These are phyloP conservation scores for Mucor racemosus DNA, from an alignment of 371 early-diverging fungal species.

Conservation along the genomic window DNA sequence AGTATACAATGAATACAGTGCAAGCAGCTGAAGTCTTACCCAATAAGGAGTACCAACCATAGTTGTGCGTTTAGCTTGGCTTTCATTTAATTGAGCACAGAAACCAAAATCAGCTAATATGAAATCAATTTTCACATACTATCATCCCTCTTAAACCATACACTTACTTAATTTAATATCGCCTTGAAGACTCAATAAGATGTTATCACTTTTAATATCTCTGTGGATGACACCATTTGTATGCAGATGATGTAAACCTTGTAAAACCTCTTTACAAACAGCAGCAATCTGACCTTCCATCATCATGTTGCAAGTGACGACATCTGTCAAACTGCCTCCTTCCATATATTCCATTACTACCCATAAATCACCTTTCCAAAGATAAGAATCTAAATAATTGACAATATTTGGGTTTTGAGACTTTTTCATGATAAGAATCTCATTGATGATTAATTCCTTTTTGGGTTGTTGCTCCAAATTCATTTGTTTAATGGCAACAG, in stretches of 20 bases:
- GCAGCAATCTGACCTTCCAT: constrained; percentile 84
- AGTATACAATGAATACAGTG: not conserved
- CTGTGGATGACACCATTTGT: constrained; percentile 84
- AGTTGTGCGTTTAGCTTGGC: constrained; percentile 68
- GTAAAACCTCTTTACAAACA: constrained; percentile 68
- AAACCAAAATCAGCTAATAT: constrained; percentile 79
- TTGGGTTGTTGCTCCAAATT: constrained; percentile 82
- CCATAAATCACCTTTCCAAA: constrained; percentile 75
- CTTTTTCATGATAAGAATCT: constrained; percentile 78
- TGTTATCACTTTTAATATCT: constrained; percentile 91
- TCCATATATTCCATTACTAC: constrained; percentile 89
- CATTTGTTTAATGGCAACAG: constrained; percentile 86
- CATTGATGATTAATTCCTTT: constrained; percentile 86
- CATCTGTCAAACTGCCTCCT: constrained; percentile 78
- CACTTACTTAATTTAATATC: constrained; percentile 71
- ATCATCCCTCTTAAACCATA: not conserved
- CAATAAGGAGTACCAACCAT: constrained; percentile 85
- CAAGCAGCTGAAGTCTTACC: constrained; percentile 19
- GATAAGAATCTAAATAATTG: constrained; percentile 78
- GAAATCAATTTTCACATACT: not conserved
- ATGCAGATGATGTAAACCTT: constrained; percentile 61
- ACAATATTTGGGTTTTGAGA: constrained; percentile 77
- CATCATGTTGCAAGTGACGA: constrained; percentile 76
- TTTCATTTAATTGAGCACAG: constrained; percentile 77
- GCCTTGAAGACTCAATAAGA: constrained; percentile 74